Base-by-base conservation (phyloP, 179 eudicot species). In the Sideroxylon spinosum region DNA sequence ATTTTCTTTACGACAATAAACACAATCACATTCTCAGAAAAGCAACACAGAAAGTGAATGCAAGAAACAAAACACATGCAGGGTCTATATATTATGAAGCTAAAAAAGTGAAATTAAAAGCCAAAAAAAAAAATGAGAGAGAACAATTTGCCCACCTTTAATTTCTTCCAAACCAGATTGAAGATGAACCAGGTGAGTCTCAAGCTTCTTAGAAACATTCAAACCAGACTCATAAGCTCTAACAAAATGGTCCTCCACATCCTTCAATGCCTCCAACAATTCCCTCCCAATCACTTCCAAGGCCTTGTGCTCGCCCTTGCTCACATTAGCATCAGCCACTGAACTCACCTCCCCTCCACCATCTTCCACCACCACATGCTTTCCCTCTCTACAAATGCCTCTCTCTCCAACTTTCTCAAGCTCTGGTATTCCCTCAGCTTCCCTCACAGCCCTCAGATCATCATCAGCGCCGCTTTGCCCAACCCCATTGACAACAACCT, bases 121-220 rank as follows among this genome's bases (percentile, higher is more conserved):
- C 8, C 10, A 20, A 68, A 57, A 74, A 19, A 19, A 48, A 61
- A 77, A 20, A 46, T 1, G 11, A 32, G n/a, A 3, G 44, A 73
- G 2, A 37, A 46, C 59, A 25, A 4, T 25, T 28, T 56, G 50
- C 7, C 46, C 28, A 83, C 90, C 86, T 79, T 81, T 70, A 29
- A 70, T 48, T 52, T 84, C 82, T 64, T 81, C 75, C 73, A 81
- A 66, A 60, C 68, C 63, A 78, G 79, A 62, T 3, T 75, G 68
- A 48, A 80, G 67, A 75, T 71, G 75, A 67, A 78, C 56, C 28
- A 22, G 53, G 71, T 68, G 73, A 48, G 85, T 78, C 79, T 90
- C 91, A 75, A 90, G 78, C 91, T 88, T 86, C 63, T 81, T 84
- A 25, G 91, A 85, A 76, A 90, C 82, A 20, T 78, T 84, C 17